phyloP scores from a whole-genome alignment of 768 basidiomycete genomes.

The Suillus subaureus region DNA sequence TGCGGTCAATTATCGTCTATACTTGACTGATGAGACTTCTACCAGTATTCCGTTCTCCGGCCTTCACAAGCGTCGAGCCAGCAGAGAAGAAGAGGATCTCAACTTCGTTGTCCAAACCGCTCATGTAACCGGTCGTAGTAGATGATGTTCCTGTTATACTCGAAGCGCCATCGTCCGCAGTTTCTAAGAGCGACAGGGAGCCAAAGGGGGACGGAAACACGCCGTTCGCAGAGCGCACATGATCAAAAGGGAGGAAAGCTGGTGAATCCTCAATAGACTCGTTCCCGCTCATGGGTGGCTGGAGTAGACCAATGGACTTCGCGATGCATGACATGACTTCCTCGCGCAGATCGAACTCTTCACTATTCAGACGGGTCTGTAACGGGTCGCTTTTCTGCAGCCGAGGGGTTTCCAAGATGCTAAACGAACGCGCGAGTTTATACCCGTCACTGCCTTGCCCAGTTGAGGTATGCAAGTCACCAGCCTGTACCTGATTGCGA shows the following conservation, averaged over 20 bases:
- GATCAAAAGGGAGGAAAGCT: slow-evolving; percentile 51
- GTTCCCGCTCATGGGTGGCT: slow-evolving; percentile 74
- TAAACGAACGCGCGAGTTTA: slow-evolving; percentile 51
- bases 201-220: slow-evolving; percentile 69
- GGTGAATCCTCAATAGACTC: slow-evolving; percentile 73
- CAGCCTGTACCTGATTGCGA: slow-evolving; percentile 70
- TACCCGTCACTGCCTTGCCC: slow-evolving; percentile 48
- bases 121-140: slow-evolving; percentile 57
- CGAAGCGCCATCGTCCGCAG: slow-evolving; percentile 66
- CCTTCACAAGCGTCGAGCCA: slow-evolving; percentile 82
- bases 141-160: slow-evolving; percentile 66
- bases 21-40: slow-evolving; percentile 14
- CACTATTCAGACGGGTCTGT: slow-evolving; percentile 39
- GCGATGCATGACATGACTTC: slow-evolving; percentile 98
- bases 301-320: slow-evolving; percentile 92
- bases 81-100: slow-evolving; percentile 93
- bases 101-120: slow-evolving; percentile 92
- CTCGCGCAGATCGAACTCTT: slow-evolving; percentile 92
- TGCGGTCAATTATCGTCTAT: slow-evolving; percentile 10
- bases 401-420: slow-evolving; percentile 53
- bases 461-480: slow-evolving; percentile 70
- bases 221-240: slow-evolving; percentile 35
- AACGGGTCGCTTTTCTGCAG: slow-evolving; percentile 31
- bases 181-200: slow-evolving; percentile 71
- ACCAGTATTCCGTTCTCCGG: slow-evolving; percentile 91